Conservation (phyloP, 257 asterid genomes). For the Craterostigma plantagineum region DNA sequence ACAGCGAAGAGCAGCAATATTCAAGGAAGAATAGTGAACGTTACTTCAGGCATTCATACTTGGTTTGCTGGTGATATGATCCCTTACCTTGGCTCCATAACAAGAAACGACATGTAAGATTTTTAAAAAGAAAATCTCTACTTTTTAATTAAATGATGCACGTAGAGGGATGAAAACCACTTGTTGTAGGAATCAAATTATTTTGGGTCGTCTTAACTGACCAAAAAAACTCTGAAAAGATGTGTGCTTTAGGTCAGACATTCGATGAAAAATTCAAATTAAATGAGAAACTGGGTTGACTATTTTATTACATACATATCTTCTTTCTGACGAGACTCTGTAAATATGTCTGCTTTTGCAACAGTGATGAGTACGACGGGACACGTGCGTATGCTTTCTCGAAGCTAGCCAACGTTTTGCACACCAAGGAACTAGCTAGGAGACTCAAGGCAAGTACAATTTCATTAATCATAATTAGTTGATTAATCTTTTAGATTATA, state of each 20-base stretch:
- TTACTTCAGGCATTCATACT: conserved; percentile 67
- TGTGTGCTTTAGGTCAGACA: no score
- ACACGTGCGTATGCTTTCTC: conserved; percentile 98
- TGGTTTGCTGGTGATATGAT: conserved; percentile 87
- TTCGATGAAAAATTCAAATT: no score
- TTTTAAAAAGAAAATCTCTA: no score
- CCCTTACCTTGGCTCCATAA: conserved; percentile 40
- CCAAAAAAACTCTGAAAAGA: no score
- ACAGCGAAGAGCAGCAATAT: conserved; percentile 40
- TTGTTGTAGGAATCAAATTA: no score
- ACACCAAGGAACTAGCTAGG: conserved; percentile 82
- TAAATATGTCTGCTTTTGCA: no score
- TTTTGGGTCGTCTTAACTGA: no score
- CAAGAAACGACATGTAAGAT: conserved; percentile 49
- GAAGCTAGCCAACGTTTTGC: conserved; percentile 95
- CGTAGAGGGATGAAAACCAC: no score
- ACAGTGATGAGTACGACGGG: conserved; percentile 80
- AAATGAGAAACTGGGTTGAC: no score
- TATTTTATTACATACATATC: not conserved
- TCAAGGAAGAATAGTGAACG: conserved; percentile 86
- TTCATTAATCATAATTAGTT: no score
- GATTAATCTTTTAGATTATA: no score
- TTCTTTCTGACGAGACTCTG: not conserved
- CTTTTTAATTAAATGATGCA: no score
- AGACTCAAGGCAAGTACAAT: conserved; percentile 31